Percentiles rank a stretch among this genome's conserved stretches.
These are phyloP conservation scores for Zasmidium citrigriseum DNA, from an alignment of 2,329 filamentous ascomycete species.

Conservation along the genomic window DNA sequence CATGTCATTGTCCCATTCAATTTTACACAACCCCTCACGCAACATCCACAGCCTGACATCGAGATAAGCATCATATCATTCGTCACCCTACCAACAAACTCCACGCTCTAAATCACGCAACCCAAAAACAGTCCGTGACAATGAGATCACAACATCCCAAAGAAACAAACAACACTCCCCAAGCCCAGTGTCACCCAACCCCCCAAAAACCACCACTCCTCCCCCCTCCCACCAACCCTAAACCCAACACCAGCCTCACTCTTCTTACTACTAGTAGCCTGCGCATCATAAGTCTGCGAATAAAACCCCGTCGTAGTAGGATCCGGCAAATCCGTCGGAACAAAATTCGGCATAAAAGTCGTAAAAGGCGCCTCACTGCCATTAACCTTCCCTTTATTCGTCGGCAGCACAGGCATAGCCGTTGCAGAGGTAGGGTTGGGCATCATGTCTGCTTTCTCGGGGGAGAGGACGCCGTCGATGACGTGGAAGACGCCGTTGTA, in stretches of 20 bases:
- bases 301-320: not conserved
- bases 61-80: not conserved
- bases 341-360: conserved; percentile 18
- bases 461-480: conserved; percentile 52
- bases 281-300: not conserved
- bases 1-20: too few relatives aligned
- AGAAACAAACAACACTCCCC: not conserved
- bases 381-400: conserved; percentile 13
- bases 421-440: conserved; percentile 42
- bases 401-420: conserved; percentile 36
- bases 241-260: not conserved
- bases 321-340: conserved; percentile 13
- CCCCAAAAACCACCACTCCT: not conserved
- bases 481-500: conserved; percentile 61
- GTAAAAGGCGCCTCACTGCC: conserved; percentile 19
- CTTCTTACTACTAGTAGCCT: not conserved
- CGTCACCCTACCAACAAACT: not conserved
- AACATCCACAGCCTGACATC: too few relatives aligned
- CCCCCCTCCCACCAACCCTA: not conserved
- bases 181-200: not conserved
- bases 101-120: not conserved
- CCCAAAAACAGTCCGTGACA: not conserved
- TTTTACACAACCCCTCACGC: too few relatives aligned
- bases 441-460: conserved; percentile 36
- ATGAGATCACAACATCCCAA: not conserved